Evolutionary conservation across 176 grass and related monocot species (phyloP).

Genomic region (Oryza nivara): DNA sequence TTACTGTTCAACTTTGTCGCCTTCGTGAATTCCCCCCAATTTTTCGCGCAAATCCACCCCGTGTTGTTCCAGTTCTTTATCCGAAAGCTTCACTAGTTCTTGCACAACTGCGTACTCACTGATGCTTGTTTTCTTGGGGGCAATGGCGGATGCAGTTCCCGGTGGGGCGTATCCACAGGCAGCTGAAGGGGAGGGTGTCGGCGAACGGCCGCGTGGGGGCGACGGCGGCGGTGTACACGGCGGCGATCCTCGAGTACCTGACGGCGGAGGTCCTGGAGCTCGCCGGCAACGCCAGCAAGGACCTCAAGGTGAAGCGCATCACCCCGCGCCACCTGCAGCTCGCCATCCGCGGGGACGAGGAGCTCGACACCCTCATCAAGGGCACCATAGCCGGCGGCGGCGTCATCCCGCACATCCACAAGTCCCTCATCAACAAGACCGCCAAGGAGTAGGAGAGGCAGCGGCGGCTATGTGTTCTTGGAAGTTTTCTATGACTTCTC

Average conservation of each 20-base stretch:
- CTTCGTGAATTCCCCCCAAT: background rate
- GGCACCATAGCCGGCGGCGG: constrained; percentile 45
- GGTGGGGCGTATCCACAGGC: constrained; percentile 48
- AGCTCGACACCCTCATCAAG: constrained; percentile 58
- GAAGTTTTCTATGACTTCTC: background rate
- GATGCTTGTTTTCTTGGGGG: background rate
- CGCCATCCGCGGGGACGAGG: constrained; percentile 45
- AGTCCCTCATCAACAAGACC: constrained; percentile 59
- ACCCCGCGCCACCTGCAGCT: constrained; percentile 51
- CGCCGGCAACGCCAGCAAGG: constrained; percentile 49
- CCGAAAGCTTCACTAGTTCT: background rate
- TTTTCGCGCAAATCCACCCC: no score
- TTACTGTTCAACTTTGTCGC: background rate
- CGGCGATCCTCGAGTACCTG: constrained; percentile 47
- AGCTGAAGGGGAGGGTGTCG: constrained; percentile 47
- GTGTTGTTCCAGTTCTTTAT: no score
- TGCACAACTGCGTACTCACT: no score
- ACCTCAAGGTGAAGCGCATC: constrained; percentile 55
- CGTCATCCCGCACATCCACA: constrained; percentile 54
- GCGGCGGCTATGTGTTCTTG: background rate
- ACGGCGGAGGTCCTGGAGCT: constrained; percentile 55
- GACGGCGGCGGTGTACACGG: constrained; percentile 43
- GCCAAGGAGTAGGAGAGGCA: constrained; percentile 42
- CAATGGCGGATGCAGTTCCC: constrained; percentile 31
- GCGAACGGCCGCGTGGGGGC: constrained; percentile 47